These are phyloP conservation scores for Candida schatavii DNA, from an alignment of 805 yeast species.

Conservation along the genomic window DNA sequence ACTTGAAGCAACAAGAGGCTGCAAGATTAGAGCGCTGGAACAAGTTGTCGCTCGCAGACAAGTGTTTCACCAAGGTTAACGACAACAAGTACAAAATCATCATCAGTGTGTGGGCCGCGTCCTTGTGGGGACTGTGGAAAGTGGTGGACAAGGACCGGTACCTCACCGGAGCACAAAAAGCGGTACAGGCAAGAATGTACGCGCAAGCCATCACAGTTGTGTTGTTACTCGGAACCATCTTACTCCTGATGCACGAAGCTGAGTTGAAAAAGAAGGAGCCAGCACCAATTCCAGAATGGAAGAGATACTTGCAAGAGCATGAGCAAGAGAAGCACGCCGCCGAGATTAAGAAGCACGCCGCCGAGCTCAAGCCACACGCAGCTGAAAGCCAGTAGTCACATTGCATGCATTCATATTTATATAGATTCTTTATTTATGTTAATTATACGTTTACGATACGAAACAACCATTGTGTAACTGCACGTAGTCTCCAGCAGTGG, in stretches of 20 bases:
- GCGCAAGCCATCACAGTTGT: constrained; percentile 81
- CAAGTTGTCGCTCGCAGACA: constrained; percentile 46
- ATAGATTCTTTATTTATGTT: too few species aligned
- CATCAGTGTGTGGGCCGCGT: constrained; percentile 74
- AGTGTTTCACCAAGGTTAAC: constrained; percentile 45
- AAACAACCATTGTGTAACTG: too few species aligned
- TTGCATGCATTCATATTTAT: too few species aligned
- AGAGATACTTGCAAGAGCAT: constrained; percentile 26
- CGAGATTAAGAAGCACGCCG: too few species aligned
- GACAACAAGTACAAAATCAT: constrained; percentile 65
- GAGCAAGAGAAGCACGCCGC: constrained; percentile 12
- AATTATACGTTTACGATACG: too few species aligned
- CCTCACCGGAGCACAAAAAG: constrained; percentile 74
- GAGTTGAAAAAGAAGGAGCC: constrained; percentile 42
- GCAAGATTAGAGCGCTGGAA: constrained; percentile 55
- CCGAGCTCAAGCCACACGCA: too few species aligned
- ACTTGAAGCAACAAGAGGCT: constrained; percentile 35
- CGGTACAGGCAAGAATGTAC: constrained; percentile 87
- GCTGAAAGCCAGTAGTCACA: too few species aligned
- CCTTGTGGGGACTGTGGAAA: constrained; percentile 77
- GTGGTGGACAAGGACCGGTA: constrained; percentile 68
- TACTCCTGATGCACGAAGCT: constrained; percentile 62
- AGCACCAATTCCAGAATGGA: constrained; percentile 36
- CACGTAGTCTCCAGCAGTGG: too few species aligned
- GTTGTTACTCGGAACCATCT: constrained; percentile 65